Percentiles rank a stretch among this genome's conserved stretches.
phyloP scores from a whole-genome alignment of 73 alveolate genomes.

The Blepharisma stoltei region DNA sequence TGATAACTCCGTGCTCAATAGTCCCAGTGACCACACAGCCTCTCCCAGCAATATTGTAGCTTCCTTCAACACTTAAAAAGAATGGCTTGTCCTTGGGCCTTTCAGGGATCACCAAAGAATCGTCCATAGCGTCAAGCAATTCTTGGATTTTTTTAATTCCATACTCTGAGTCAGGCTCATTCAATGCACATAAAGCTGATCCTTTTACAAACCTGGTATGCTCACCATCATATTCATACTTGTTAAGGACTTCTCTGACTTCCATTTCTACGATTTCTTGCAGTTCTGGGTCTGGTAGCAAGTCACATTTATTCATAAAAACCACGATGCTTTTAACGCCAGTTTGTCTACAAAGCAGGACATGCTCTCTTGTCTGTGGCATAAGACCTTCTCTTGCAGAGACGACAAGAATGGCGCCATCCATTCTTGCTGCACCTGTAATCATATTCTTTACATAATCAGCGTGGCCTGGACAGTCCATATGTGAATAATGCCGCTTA shows the following conservation, averaged over 20 bases:
- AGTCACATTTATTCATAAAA: conserved; percentile 74
- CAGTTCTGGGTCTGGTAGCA: conserved; percentile 76
- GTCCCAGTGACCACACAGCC: conserved; percentile 96
- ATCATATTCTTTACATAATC: conserved; percentile 86
- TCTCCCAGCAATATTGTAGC: conserved; percentile 83
- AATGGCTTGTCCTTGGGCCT: conserved; percentile 70
- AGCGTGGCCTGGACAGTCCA: conserved; percentile 89
- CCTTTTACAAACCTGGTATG: conserved; percentile 64
- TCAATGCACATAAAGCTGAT: conserved; percentile 72
- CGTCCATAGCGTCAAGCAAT: conserved; percentile 70
- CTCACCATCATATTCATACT: conserved; percentile 79
- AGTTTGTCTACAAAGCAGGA: conserved; percentile 67
- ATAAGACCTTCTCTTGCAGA: conserved; percentile 75
- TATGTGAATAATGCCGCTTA: conserved; percentile 78
- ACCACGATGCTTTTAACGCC: conserved; percentile 82
- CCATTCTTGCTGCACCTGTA: conserved; percentile 76
- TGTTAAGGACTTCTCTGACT: conserved; percentile 77
- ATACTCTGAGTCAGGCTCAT: conserved; percentile 55
- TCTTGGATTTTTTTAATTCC: conserved; percentile 37
- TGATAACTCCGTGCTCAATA: conserved; percentile 85
- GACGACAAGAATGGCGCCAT: conserved; percentile 64
- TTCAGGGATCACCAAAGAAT: conserved; percentile 50
- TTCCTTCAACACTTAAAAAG: conserved; percentile 71
- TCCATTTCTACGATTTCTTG: conserved; percentile 89
- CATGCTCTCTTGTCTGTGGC: conserved; percentile 84